phyloP scores from a whole-genome alignment of 1,284 basidiomycete genomes.

The Abortiporus biennis region DNA sequence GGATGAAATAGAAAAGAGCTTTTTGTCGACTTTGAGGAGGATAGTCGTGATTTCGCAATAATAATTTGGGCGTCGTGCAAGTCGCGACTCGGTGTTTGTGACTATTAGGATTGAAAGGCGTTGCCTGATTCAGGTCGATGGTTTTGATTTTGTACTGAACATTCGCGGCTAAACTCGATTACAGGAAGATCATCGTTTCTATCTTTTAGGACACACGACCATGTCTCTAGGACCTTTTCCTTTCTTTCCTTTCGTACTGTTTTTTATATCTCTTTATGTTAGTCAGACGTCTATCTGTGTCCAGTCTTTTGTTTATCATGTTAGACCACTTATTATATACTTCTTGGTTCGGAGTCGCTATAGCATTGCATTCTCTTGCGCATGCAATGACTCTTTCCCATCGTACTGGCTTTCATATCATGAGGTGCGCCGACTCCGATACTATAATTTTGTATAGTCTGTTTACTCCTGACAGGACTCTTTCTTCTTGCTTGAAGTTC shows the following conservation, averaged over 20 bases:
- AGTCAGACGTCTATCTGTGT: neutral
- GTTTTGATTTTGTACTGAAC: too few species aligned
- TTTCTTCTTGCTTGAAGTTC: neutral
- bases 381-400: slow-evolving; percentile 15
- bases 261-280: neutral
- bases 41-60: too few species aligned
- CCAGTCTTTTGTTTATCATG: slow-evolving; percentile 2
- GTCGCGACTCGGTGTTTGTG: too few species aligned
- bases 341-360: neutral
- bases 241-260: too few species aligned
- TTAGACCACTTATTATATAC: slow-evolving; percentile 1
- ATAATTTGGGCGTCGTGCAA: too few species aligned
- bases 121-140: too few species aligned
- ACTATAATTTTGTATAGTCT: slow-evolving; percentile 22
- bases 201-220: neutral
- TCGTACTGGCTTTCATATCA: slow-evolving; percentile 22
- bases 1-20: too few species aligned
- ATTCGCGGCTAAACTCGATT: too few species aligned
- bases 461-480: neutral
- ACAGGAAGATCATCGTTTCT: too few species aligned
- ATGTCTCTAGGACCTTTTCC: neutral
- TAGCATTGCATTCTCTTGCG: neutral
- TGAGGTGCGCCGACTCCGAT: slow-evolving; percentile 22
- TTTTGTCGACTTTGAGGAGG: too few species aligned
- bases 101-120: too few species aligned